Conservation (phyloP, 768 basidiomycete genomes). For the Thelephora aurantiotincta region DNA sequence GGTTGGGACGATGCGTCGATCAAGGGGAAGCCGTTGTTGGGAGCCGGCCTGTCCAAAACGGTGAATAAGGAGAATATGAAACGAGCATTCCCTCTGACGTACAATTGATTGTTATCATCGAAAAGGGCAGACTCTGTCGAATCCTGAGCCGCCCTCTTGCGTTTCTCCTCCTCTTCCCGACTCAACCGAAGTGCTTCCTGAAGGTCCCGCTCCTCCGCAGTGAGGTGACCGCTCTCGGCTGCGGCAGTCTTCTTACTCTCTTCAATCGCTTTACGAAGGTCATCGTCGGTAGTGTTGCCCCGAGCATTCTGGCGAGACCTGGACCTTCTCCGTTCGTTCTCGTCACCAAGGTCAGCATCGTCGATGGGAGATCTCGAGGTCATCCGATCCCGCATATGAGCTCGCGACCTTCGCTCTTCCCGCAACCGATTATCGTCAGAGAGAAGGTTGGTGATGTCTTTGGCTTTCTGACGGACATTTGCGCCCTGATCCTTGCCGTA, state of each 20-base stretch:
- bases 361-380: conserved; percentile 19
- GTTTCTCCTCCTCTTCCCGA: conserved; percentile 77
- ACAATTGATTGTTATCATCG: conserved; percentile 78
- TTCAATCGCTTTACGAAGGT: conserved; percentile 76
- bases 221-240: conserved; percentile 34
- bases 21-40: conserved; percentile 45
- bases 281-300: conserved; percentile 43
- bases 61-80: conserved; percentile 3
- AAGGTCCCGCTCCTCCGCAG: conserved; percentile 73
- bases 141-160: conserved; percentile 57
- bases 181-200: conserved; percentile 72
- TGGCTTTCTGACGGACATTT: conserved; percentile 95
- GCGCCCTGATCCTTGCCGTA: conserved; percentile 94
- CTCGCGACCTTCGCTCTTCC: conserved; percentile 71
- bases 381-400: conserved; percentile 94
- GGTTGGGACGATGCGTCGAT: conserved; percentile 41
- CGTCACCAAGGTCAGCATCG: conserved; percentile 20
- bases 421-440: conserved; percentile 76
- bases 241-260: conserved; percentile 68
- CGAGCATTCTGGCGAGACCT: conserved; percentile 8
- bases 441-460: conserved; percentile 92
- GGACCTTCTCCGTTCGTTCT: conserved; percentile 28
- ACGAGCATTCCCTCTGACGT: conserved; percentile 16
- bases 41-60: conserved; percentile 3
- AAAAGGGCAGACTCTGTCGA: conserved; percentile 67